phyloP scores from a whole-genome alignment of 176 grass and related monocot genomes.

The Eragrostis curvula region DNA sequence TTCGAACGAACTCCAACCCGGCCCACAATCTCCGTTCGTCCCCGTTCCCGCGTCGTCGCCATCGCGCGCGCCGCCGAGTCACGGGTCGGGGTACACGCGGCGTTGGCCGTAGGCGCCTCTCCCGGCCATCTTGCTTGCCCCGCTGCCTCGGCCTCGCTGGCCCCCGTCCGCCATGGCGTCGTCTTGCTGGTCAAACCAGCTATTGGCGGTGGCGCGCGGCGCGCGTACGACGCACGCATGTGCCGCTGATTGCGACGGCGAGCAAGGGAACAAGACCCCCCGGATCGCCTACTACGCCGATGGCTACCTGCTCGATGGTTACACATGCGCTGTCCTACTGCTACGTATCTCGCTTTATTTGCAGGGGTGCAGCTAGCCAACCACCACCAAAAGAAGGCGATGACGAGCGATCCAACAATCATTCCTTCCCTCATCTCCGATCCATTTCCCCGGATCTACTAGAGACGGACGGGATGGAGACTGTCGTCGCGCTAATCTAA shows the following conservation, averaged over 20 bases:
- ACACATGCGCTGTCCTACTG: neutral
- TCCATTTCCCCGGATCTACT: neutral
- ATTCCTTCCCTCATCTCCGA: neutral
- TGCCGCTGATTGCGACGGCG: constrained; percentile 35
- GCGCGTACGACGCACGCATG: constrained; percentile 24
- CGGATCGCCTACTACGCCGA: neutral
- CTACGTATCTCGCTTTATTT: neutral
- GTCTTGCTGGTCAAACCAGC: neutral
- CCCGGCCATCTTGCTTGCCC: no score
- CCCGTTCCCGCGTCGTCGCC: no score
- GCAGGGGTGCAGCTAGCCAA: neutral
- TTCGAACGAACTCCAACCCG: no score
- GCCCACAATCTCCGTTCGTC: no score
- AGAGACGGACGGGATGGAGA: no score
- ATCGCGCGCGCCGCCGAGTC: no score
- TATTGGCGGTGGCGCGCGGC: neutral
- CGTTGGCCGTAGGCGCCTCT: no score
- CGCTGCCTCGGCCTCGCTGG: neutral
- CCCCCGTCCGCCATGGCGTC: neutral
- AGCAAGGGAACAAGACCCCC: neutral
- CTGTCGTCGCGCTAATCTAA: neutral
- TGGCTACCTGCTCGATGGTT: neutral
- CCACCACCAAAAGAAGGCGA: neutral
- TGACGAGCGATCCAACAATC: neutral
- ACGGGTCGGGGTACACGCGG: no score